Conservation (phyloP, 805 yeast species). For the Suhomyces emberorum region DNA sequence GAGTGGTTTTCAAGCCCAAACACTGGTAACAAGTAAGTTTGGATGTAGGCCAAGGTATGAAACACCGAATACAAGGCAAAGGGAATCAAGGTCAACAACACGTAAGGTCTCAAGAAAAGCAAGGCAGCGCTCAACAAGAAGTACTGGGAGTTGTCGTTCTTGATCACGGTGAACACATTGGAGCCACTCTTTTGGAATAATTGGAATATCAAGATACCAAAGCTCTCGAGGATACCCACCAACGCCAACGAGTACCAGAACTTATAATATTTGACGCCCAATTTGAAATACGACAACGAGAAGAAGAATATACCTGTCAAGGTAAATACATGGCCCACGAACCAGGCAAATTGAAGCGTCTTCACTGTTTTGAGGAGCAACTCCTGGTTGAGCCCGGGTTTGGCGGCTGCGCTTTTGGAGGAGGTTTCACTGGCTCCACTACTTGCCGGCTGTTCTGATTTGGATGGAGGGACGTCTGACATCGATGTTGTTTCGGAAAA, state of each 20-base stretch:
- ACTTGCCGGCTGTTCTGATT: background rate
- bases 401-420: background rate
- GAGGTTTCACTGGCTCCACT: background rate
- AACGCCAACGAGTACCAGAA: conserved; percentile 58
- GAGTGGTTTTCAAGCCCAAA: conserved; percentile 35
- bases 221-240: conserved; percentile 65
- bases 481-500: background rate
- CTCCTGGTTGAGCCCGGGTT: conserved; percentile 8
- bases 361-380: conserved; percentile 20
- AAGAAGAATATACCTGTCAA: conserved; percentile 29
- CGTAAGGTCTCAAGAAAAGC: conserved; percentile 52
- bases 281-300: conserved; percentile 30
- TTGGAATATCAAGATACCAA: conserved; percentile 73
- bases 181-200: conserved; percentile 29
- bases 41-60: conserved; percentile 73
- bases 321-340: conserved; percentile 43
- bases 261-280: conserved; percentile 21
- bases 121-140: conserved; percentile 52
- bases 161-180: conserved; percentile 19
- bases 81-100: conserved; percentile 64
- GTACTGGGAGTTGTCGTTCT: conserved; percentile 73
- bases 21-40: conserved; percentile 65
- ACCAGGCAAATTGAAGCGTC: conserved; percentile 74
- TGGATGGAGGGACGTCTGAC: conserved; percentile 3
- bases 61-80: conserved; percentile 75